A percentile compares a stretch with the other conserved stretches of the same genome.
Evolutionary conservation across 2,329 filamentous ascomycete genomes (phyloP).

Genomic region (Elsinoe batatas): DNA sequence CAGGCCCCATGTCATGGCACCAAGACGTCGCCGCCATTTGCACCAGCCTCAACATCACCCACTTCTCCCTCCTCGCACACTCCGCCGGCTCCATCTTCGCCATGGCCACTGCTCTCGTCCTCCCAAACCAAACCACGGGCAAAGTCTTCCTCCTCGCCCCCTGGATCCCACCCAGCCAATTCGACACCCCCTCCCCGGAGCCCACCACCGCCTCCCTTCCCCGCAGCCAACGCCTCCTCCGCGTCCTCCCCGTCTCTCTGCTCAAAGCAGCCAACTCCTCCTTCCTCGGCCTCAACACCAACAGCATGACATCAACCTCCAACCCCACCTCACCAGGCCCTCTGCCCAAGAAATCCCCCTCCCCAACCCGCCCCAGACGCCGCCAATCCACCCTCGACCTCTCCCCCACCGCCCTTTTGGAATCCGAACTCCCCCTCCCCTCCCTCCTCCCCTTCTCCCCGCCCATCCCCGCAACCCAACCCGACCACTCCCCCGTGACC

Average conservation of each 20-base stretch:
- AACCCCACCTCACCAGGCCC: constrained; percentile 56
- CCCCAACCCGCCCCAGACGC: constrained; percentile 38
- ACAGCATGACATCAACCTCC: constrained; percentile 26
- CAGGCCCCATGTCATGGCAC: constrained; percentile 79
- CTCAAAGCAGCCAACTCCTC: constrained; percentile 91
- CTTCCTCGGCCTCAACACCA: constrained; percentile 60
- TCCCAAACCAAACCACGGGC: constrained; percentile 91
- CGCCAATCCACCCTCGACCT: constrained; percentile 31
- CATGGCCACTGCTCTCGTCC: constrained; percentile 83
- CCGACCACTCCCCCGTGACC: constrained; percentile 18
- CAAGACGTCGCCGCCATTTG: constrained; percentile 91
- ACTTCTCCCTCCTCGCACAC: constrained; percentile 92
- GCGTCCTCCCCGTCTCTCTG: constrained; percentile 80
- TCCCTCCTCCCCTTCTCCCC: constrained; percentile 23
- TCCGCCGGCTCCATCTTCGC: constrained; percentile 98
- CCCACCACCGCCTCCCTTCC: constrained; percentile 60
- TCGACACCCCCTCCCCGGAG: constrained; percentile 58
- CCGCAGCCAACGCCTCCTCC: constrained; percentile 80
- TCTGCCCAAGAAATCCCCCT: constrained; percentile 31
- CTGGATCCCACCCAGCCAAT: constrained; percentile 93
- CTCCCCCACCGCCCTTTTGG: constrained; percentile 24
- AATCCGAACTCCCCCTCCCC: constrained; percentile 24
- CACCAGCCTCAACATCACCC: constrained; percentile 80
- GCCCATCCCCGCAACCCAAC: constrained; percentile 16
- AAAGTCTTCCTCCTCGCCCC: constrained; percentile 89